Conservation (phyloP, 164 flowering plant genomes). For the Hamamelis virginiana region DNA sequence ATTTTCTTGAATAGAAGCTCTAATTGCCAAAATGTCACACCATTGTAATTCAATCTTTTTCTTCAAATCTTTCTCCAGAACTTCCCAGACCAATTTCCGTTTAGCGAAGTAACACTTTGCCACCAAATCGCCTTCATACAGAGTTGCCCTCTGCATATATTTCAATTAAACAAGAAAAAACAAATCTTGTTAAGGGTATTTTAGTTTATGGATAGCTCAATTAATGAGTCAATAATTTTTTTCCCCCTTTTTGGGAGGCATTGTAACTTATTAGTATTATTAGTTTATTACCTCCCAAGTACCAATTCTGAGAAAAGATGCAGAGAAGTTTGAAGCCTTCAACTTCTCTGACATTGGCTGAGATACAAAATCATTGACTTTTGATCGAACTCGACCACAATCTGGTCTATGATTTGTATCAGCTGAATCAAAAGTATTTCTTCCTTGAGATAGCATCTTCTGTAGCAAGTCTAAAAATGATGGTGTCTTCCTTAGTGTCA, state of each 20-base stretch:
- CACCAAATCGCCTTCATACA: constrained; percentile 36
- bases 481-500: constrained; percentile 25
- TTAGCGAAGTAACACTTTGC: constrained; percentile 47
- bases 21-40: constrained; percentile 35
- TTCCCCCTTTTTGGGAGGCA: not conserved
- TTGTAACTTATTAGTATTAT: not conserved
- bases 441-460: constrained; percentile 9
- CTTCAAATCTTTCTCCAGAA: constrained; percentile 33
- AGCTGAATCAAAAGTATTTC: not conserved
- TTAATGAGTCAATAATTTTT: no score
- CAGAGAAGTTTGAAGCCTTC: constrained; percentile 58
- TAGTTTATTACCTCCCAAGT: constrained; percentile 49
- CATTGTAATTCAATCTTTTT: constrained; percentile 53
- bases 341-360: constrained; percentile 29
- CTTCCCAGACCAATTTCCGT: constrained; percentile 54
- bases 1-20: constrained; percentile 20
- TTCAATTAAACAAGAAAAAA: not conserved
- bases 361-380: not conserved
- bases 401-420: not conserved
- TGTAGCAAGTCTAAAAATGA: constrained; percentile 23
- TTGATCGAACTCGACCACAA: not conserved
- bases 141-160: constrained; percentile 24
- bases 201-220: no score
- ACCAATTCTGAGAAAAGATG: constrained; percentile 47
- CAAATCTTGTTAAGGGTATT: no score